Evolutionary conservation across 2,329 filamentous ascomycete genomes (phyloP).

Genomic region (Epichloe gansuensis): DNA sequence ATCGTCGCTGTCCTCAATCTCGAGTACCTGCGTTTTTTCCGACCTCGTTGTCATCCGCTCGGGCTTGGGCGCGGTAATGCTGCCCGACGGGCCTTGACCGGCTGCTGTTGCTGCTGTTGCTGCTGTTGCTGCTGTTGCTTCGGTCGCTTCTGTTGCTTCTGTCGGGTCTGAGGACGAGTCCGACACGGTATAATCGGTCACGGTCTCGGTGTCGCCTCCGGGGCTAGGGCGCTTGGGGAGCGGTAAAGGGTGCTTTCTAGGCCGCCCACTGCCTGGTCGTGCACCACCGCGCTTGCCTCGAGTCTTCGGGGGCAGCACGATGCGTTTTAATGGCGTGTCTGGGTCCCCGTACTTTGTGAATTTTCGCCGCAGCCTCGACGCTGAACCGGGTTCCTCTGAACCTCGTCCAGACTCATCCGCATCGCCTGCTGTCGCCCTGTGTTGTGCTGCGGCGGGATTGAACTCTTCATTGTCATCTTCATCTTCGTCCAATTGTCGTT

Average conservation of each 20-base stretch:
- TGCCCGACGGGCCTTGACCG: not conserved
- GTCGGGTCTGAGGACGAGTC: too few relatives aligned
- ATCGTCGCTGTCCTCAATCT: conserved; percentile 19
- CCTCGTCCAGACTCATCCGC: conserved; percentile 13
- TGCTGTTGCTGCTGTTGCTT: too few relatives aligned
- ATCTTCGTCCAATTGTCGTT: conserved; percentile 14
- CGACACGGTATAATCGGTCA: too few relatives aligned
- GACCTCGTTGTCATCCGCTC: not conserved
- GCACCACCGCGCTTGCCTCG: conserved; percentile 25
- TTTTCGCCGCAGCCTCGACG: conserved; percentile 16
- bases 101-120: not conserved
- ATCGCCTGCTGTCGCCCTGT: conserved; percentile 11
- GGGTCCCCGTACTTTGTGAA: conserved; percentile 6
- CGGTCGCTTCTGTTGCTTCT: too few relatives aligned
- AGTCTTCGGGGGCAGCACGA: conserved; percentile 19
- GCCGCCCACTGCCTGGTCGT: conserved; percentile 25
- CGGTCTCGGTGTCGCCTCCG: too few relatives aligned
- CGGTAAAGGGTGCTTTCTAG: conserved; percentile 24
- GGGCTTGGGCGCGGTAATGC: not conserved
- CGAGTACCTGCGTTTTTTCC: conserved; percentile 8
- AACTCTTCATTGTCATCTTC: conserved; percentile 20
- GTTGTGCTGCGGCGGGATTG: conserved; percentile 15
- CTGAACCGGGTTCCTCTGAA: conserved; percentile 13
- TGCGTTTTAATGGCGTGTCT: conserved; percentile 8
- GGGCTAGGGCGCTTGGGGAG: not conserved